Percentiles rank a stretch among this genome's conserved stretches.
These are phyloP conservation scores for Coemansia sp. DNA, from an alignment of 192 early-diverging fungal species.

Conservation along the genomic window DNA sequence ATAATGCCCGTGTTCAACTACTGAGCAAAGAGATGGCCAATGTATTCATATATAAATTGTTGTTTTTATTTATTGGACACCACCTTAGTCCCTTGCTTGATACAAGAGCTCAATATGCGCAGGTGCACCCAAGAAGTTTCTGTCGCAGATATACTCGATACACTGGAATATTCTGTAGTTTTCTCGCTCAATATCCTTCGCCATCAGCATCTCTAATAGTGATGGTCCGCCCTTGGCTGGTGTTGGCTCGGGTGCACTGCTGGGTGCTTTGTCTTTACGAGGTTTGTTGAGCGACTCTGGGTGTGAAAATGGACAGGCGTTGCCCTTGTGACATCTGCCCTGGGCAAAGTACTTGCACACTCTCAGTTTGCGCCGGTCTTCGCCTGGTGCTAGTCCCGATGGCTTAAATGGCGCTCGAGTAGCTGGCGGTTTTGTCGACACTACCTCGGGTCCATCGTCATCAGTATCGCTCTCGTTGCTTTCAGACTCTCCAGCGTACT, in stretches of 20 bases:
- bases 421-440: slow-evolving; percentile 18
- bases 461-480: slow-evolving; percentile 6
- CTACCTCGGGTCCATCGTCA: slow-evolving; percentile 14
- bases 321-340: slow-evolving; percentile 29
- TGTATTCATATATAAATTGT: slow-evolving; percentile 9
- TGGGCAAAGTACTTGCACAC: slow-evolving; percentile 41
- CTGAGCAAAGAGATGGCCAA: slow-evolving; percentile 16
- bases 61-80: neutral
- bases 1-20: slow-evolving; percentile 80
- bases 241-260: neutral
- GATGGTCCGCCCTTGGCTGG: neutral
- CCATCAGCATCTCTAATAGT: slow-evolving; percentile 41
- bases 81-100: neutral
- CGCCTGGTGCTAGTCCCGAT: slow-evolving; percentile 30
- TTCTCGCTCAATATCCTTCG: slow-evolving; percentile 56
- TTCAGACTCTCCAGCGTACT: slow-evolving; percentile 20
- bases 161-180: slow-evolving; percentile 50
- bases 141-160: slow-evolving; percentile 39
- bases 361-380: slow-evolving; percentile 38
- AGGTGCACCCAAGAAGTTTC: slow-evolving; percentile 26
- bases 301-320: slow-evolving; percentile 35
- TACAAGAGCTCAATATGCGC: slow-evolving; percentile 15
- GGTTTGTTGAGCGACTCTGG: slow-evolving; percentile 16
- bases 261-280: neutral
- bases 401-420: slow-evolving; percentile 24